Percentiles rank a stretch among this genome's conserved stretches.
Evolutionary conservation across 768 basidiomycete genomes (phyloP).

Genomic region (Calocybe cyanea): DNA sequence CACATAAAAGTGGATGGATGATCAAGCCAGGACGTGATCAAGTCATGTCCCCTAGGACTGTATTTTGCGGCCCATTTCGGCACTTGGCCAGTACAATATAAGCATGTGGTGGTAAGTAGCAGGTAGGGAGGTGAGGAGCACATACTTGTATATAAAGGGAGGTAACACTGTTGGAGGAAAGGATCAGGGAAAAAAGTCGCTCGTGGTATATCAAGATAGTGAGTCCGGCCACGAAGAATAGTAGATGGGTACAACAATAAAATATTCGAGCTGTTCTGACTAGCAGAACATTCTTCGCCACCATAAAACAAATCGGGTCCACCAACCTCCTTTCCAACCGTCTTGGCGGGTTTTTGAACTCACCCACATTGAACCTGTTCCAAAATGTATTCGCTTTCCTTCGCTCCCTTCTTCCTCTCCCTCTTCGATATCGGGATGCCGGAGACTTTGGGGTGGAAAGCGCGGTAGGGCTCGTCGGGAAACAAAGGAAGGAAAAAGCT

Average conservation of each 20-base stretch:
- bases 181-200: conserved; percentile 1
- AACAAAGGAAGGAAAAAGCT: conserved; percentile 76
- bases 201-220: conserved; percentile 8
- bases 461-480: conserved; percentile 67
- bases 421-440: conserved; percentile 63
- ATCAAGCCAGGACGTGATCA: background rate
- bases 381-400: conserved; percentile 59
- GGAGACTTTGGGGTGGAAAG: conserved; percentile 47
- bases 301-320: conserved; percentile 77
- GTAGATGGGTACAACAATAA: conserved; percentile 19
- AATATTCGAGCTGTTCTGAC: conserved; percentile 10
- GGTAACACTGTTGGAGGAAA: no score
- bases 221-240: conserved; percentile 17
- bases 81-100: background rate
- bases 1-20: background rate
- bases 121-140: background rate
- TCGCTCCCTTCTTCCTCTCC: conserved; percentile 55
- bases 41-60: background rate
- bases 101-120: background rate
- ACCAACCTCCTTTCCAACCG: conserved; percentile 76
- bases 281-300: conserved; percentile 77
- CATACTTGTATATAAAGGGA: no score
- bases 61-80: no score
- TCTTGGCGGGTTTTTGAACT: conserved; percentile 54
- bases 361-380: conserved; percentile 85